Conservation (phyloP, 2,329 filamentous ascomycete genomes). For the Bipolaris cookei region DNA sequence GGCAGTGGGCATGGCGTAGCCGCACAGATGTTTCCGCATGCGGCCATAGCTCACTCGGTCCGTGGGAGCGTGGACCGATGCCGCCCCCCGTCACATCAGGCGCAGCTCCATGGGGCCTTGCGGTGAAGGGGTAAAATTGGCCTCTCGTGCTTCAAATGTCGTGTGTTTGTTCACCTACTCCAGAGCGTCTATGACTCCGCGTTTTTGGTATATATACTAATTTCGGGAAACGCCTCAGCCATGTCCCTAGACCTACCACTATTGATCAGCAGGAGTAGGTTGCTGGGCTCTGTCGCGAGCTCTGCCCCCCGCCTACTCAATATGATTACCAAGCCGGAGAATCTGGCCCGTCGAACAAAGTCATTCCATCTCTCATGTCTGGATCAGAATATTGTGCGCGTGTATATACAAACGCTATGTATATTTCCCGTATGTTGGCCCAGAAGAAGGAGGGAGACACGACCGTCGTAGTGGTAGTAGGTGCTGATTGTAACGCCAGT, state of each 20-base stretch:
- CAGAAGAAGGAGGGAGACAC: no score
- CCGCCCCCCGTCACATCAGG: constrained; percentile 38
- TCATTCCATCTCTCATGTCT: constrained; percentile 39
- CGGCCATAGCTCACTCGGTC: constrained; percentile 32
- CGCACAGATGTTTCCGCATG: constrained; percentile 24
- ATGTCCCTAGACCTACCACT: constrained; percentile 30
- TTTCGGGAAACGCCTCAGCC: constrained; percentile 20
- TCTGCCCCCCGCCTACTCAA: constrained; percentile 22
- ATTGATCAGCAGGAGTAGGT: constrained; percentile 26
- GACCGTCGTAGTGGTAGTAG: background rate
- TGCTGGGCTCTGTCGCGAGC: constrained; percentile 25
- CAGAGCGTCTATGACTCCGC: constrained; percentile 28
- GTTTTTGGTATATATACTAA: constrained; percentile 26
- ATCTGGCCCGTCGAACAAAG: constrained; percentile 25
- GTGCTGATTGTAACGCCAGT: constrained; percentile 21
- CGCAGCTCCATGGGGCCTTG: constrained; percentile 31
- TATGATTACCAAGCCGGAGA: constrained; percentile 38
- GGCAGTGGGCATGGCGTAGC: constrained; percentile 13
- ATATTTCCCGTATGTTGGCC: constrained; percentile 35
- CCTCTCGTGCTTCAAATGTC: constrained; percentile 34
- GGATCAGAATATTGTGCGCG: constrained; percentile 43
- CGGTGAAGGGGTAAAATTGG: constrained; percentile 39
- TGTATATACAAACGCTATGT: constrained; percentile 40
- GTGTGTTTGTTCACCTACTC: constrained; percentile 34
- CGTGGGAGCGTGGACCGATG: constrained; percentile 32